Evolutionary conservation across 2,329 filamentous ascomycete genomes (phyloP).

Genomic region (Nannizzia gypsea): DNA sequence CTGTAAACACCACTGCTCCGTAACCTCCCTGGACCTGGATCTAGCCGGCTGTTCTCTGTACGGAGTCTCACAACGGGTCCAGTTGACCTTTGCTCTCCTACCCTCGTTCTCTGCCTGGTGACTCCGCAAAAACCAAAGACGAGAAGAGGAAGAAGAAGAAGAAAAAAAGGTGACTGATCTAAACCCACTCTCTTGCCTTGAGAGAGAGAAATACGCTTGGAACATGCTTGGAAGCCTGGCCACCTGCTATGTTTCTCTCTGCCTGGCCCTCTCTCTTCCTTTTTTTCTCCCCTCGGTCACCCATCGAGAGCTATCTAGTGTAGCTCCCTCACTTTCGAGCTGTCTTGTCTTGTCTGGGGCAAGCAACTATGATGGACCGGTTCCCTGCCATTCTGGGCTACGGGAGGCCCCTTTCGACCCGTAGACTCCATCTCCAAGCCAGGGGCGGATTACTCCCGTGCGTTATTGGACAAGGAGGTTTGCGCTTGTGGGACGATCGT

Average conservation of each 20-base stretch:
- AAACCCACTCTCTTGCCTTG: not conserved
- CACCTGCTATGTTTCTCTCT: not conserved
- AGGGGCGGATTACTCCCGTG: slow-evolving; percentile 1
- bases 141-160: not conserved
- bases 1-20: not conserved
- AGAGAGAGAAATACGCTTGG: not conserved
- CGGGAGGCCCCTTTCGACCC: slow-evolving; percentile 5
- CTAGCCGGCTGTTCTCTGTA: not conserved
- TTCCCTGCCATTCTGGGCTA: not conserved
- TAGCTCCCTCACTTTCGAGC: not conserved
- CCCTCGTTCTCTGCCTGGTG: not conserved
- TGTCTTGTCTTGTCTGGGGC: not conserved
- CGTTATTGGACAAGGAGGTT: slow-evolving; percentile 2
- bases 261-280: too few relatives aligned
- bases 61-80: slow-evolving; percentile 1
- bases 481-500: slow-evolving; percentile 5
- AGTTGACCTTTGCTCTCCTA: not conserved
- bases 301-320: not conserved
- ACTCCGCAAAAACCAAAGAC: not conserved
- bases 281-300: not conserved
- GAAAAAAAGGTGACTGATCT: slow-evolving; percentile 4
- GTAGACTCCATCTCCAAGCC: not conserved
- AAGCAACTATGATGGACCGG: not conserved
- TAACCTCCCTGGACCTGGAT: slow-evolving; percentile 4
- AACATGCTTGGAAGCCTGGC: not conserved